Conservation (phyloP, 164 flowering plant species). For the Saururus chinensis region DNA sequence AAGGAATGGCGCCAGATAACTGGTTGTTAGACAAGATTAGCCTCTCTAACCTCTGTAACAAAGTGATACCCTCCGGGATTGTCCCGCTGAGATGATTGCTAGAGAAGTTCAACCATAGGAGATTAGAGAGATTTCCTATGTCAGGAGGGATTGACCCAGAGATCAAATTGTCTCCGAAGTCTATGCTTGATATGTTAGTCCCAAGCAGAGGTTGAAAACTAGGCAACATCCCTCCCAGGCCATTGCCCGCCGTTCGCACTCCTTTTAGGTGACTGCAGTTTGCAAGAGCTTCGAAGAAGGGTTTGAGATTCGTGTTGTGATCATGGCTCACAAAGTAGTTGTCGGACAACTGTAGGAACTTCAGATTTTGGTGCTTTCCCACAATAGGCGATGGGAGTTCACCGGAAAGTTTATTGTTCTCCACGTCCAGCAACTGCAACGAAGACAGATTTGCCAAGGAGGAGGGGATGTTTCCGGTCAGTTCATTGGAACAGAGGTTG, state of each 20-base stretch:
- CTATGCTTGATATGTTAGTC: constrained; percentile 3
- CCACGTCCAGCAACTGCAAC: constrained; percentile 27
- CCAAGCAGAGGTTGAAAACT: constrained; percentile 18
- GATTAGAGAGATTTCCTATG: constrained; percentile 21
- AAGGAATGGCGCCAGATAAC: too few relatives aligned
- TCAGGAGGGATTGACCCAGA: constrained; percentile 32
- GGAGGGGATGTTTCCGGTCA: constrained; percentile 34
- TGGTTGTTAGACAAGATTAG: constrained; percentile 37
- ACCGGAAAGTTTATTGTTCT: constrained; percentile 37
- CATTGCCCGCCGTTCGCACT: constrained; percentile 36
- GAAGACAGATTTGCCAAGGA: constrained; percentile 34
- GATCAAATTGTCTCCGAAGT: constrained; percentile 34
- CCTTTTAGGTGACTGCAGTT: constrained; percentile 29
- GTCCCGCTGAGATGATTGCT: constrained; percentile 31
- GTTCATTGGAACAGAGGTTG: constrained; percentile 29
- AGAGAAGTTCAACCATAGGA: constrained; percentile 35
- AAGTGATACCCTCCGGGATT: constrained; percentile 42
- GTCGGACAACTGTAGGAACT: constrained; percentile 28
- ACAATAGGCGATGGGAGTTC: too few relatives aligned
- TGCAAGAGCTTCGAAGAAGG: constrained; percentile 33
- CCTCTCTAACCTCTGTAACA: constrained; percentile 18
- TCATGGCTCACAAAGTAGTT: constrained; percentile 35
- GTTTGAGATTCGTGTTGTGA: constrained; percentile 36
- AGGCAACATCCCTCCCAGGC: constrained; percentile 41
- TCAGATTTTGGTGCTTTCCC: constrained; percentile 6